Evolutionary conservation across 2,329 filamentous ascomycete species (phyloP).

Genomic region (Aspergillus hiratsukae): DNA sequence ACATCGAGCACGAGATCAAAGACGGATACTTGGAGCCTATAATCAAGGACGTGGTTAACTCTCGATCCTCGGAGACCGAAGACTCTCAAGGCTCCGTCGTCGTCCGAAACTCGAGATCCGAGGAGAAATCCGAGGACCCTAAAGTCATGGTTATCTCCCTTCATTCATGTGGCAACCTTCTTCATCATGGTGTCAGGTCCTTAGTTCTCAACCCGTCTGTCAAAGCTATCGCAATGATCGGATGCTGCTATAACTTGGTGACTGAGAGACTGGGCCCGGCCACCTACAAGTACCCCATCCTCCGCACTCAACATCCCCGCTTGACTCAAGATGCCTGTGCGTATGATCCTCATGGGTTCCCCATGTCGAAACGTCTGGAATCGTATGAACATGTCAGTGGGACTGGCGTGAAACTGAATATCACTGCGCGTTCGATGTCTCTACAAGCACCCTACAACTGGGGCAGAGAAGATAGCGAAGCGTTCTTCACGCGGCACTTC

Average conservation of each 20-base stretch:
- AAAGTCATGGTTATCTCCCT: slow-evolving; percentile 84
- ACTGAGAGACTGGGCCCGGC: slow-evolving; percentile 85
- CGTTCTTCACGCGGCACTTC: slow-evolving; percentile 89
- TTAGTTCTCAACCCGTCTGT: slow-evolving; percentile 79
- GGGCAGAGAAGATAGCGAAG: slow-evolving; percentile 72
- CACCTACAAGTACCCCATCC: slow-evolving; percentile 75
- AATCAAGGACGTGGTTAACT: slow-evolving; percentile 32
- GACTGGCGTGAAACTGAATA: slow-evolving; percentile 75
- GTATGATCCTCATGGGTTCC: slow-evolving; percentile 88
- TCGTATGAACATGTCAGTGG: slow-evolving; percentile 51
- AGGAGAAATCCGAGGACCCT: slow-evolving; percentile 16
- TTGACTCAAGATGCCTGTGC: slow-evolving; percentile 63
- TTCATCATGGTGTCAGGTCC: slow-evolving; percentile 87
- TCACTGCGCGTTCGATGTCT: slow-evolving; percentile 97
- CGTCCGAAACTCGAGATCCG: not conserved
- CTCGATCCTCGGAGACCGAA: slow-evolving; percentile 3
- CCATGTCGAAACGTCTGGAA: slow-evolving; percentile 72
- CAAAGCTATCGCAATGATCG: slow-evolving; percentile 87
- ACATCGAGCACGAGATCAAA: slow-evolving; percentile 43
- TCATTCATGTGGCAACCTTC: slow-evolving; percentile 95
- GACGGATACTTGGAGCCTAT: slow-evolving; percentile 41
- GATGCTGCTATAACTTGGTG: slow-evolving; percentile 96
- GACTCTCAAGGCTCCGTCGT: not conserved
- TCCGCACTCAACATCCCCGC: slow-evolving; percentile 69
- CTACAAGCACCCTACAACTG: slow-evolving; percentile 94